Conservation (phyloP, 2,329 filamentous ascomycete genomes). For the Xenoacremonium recifei region DNA sequence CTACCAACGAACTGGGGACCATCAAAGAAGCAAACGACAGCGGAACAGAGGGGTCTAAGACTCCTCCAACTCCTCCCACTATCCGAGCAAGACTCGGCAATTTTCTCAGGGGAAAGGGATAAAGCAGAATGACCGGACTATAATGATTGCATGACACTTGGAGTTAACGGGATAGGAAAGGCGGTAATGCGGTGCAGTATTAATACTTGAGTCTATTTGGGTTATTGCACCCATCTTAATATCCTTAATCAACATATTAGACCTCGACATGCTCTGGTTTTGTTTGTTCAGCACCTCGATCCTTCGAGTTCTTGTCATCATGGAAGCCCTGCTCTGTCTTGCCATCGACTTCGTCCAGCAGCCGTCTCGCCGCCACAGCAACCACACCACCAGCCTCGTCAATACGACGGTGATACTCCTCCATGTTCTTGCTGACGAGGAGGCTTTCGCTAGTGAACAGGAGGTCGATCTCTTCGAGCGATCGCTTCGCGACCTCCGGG, state of each 20-base stretch:
- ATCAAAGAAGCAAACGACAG: no score
- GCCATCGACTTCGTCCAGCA: slow-evolving; percentile 20
- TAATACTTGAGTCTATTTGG: no score
- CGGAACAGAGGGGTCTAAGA: no score
- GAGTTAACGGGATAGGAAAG: no score
- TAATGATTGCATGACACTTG: no score
- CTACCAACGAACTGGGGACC: no score
- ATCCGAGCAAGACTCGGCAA: no score
- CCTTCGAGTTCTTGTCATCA: background rate
- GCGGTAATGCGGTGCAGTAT: no score
- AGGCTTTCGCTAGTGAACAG: slow-evolving; percentile 47
- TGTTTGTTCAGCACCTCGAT: background rate
- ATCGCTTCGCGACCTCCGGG: slow-evolving; percentile 12
- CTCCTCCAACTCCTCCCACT: no score
- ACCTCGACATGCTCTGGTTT: background rate
- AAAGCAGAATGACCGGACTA: no score
- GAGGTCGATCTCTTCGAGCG: slow-evolving; percentile 35
- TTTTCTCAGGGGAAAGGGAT: no score
- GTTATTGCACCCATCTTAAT: no score
- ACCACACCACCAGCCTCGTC: slow-evolving; percentile 19
- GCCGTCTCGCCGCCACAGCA: slow-evolving; percentile 15
- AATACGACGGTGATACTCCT: slow-evolving; percentile 24
- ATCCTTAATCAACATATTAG: background rate
- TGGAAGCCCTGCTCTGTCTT: background rate
- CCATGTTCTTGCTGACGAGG: slow-evolving; percentile 45